phyloP scores from a whole-genome alignment of 2,329 filamentous ascomycete genomes.

The Hirsutella thompsonii region DNA sequence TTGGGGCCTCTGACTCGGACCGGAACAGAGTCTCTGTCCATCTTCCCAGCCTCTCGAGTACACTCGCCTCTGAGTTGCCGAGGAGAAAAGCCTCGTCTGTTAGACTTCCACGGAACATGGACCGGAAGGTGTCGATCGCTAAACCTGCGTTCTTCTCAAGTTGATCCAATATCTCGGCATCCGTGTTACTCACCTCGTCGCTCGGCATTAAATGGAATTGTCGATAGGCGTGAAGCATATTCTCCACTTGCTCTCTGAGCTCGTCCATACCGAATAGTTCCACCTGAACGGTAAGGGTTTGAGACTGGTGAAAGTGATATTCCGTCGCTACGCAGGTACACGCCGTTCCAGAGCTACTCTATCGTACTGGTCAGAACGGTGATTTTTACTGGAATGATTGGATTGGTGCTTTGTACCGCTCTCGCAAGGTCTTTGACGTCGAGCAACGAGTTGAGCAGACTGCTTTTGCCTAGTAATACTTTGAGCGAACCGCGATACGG shows the following conservation, averaged over 20 bases:
- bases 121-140: constrained; percentile 22
- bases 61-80: constrained; percentile 1
- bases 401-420: constrained; percentile 16
- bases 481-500: neutral
- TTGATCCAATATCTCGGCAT: constrained; percentile 11
- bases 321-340: constrained; percentile 36
- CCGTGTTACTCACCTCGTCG: constrained; percentile 11
- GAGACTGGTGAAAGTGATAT: constrained; percentile 23
- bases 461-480: constrained; percentile 28
- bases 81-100: constrained; percentile 9
- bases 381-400: neutral
- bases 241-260: constrained; percentile 17
- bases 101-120: constrained; percentile 20
- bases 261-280: constrained; percentile 19
- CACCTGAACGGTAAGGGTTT: constrained; percentile 20
- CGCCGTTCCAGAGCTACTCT: constrained; percentile 30
- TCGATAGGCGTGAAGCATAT: constrained; percentile 23
- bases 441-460: constrained; percentile 33
- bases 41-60: constrained; percentile 8
- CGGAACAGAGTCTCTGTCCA: constrained; percentile 11
- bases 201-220: constrained; percentile 4
- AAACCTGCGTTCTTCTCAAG: constrained; percentile 16
- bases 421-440: constrained; percentile 25
- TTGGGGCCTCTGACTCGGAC: constrained; percentile 2
- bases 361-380: neutral